Evolutionary conservation across 345 rosid genomes (phyloP).

Genomic region (Zanthoxylum bungeanum): DNA sequence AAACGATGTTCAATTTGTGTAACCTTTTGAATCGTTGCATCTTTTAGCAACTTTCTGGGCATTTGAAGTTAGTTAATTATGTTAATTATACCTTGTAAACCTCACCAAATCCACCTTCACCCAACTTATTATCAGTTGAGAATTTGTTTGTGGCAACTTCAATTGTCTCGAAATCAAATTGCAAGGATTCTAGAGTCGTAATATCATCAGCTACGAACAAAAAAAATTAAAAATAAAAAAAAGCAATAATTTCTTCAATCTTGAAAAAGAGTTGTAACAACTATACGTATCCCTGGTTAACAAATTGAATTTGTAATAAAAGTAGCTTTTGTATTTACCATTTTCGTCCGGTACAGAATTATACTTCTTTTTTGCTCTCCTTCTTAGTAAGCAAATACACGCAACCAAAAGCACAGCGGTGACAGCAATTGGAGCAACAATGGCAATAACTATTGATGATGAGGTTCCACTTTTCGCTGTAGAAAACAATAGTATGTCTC

Average conservation of each 20-base stretch:
- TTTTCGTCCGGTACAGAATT: not conserved
- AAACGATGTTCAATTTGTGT: not conserved
- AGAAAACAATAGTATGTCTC: too few species aligned
- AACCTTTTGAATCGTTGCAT: not conserved
- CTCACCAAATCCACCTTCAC: too few species aligned
- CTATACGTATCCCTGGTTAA: not conserved
- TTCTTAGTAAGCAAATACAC: not conserved
- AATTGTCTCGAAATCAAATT: conserved; percentile 35
- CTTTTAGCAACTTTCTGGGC: not conserved
- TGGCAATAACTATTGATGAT: too few species aligned
- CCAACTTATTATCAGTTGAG: too few species aligned
- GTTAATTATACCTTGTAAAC: too few species aligned
- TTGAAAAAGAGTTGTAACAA: not conserved
- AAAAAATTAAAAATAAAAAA: too few species aligned
- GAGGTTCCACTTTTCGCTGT: too few species aligned
- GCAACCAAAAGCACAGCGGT: too few species aligned
- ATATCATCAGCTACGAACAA: not conserved
- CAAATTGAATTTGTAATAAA: not conserved
- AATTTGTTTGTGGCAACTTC: conserved; percentile 40
- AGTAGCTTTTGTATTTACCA: not conserved
- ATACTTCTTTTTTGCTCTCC: not conserved
- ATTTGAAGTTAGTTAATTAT: too few species aligned
- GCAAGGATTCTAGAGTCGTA: conserved; percentile 30
- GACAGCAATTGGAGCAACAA: too few species aligned
- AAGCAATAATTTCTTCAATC: too few species aligned